Conservation (phyloP, 805 yeast genomes). For the Spathaspora hagerdaliae region DNA sequence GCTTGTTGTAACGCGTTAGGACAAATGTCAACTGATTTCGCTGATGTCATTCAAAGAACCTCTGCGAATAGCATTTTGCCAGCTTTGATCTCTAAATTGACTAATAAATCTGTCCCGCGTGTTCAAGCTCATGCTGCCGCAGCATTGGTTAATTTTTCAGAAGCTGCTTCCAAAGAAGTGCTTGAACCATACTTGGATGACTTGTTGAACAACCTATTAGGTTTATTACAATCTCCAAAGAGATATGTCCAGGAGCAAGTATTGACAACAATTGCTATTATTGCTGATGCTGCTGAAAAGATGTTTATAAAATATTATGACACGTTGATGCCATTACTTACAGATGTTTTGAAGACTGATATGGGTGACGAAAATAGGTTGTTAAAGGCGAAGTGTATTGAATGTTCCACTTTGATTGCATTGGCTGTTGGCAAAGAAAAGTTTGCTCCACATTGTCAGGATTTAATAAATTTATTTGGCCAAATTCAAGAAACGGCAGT, state of each 20-base stretch:
- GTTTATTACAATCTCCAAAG: constrained; percentile 77
- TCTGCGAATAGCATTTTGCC: constrained; percentile 80
- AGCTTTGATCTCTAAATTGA: constrained; percentile 78
- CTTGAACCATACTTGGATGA: constrained; percentile 91
- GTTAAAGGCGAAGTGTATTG: constrained; percentile 89
- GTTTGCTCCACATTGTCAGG: constrained; percentile 70
- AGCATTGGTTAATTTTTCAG: constrained; percentile 92
- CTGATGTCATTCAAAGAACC: constrained; percentile 79
- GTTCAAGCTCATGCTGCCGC: constrained; percentile 99
- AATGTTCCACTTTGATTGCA: constrained; percentile 92
- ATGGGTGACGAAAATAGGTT: constrained; percentile 74
- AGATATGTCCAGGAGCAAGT: constrained; percentile 97
- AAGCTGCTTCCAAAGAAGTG: constrained; percentile 81
- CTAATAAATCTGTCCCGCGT: constrained; percentile 71
- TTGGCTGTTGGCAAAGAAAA: constrained; percentile 92
- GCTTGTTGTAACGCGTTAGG: constrained; percentile 97
- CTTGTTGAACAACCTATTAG: constrained; percentile 68
- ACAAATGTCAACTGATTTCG: constrained; percentile 95
- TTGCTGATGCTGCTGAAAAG: constrained; percentile 92
- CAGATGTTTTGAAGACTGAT: constrained; percentile 75
- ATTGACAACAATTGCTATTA: constrained; percentile 90
- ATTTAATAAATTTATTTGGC: constrained; percentile 68
- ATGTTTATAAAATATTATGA: constrained; percentile 90
- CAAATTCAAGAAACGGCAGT: constrained; percentile 58
- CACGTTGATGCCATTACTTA: constrained; percentile 84